Base-by-base conservation (phyloP, 2,329 filamentous ascomycete species). In the Ceratocystis eucalypticola region DNA sequence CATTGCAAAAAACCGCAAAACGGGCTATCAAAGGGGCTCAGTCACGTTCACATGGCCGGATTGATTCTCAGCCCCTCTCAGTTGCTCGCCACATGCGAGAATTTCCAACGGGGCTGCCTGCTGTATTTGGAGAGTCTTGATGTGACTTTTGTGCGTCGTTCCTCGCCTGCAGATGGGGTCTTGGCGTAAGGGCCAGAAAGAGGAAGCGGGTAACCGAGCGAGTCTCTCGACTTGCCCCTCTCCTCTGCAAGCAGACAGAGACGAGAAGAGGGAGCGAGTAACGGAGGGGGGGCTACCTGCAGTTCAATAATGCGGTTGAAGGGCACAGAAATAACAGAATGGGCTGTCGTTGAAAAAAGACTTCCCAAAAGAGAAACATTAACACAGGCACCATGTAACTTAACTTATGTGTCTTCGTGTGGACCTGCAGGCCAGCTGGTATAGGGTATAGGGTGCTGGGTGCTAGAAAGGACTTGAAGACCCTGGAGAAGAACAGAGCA, bases 281-380 rank as follows among this genome's bases (percentile, higher is more conserved):
- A 53, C 10, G 37, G 10, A 12, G 12, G 3, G 28, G 25, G 10
- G 28, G 25, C 55, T 15, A 30, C 55, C 30, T 22, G 7, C 55
- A 30, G 33, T 37, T 4, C 6, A 37, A 8, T 30, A 20, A 6
- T n/a, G 55, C 15, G 25, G 33, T 37, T 37, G 33, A 59, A 20
- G 37, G 37, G 20, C 48, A 20, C 48, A 22, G 48, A 50, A 25
- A 25, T 20, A 50, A 25, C 7, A 20, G 17, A 7, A 20, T 10
- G 48, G n/a, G 48, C 48, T 15, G 48, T 15, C 55, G 17, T 41
- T n/a, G 25, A 17, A n/a, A 33, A 59, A 59, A 17, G 55, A 37
- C 17, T 8, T 59, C 55, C 55, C 28, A 37, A 59, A 59, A 59
- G 55, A 59, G 55, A 8, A 59, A 8, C 55, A 59, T 59, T 53